A percentile compares a stretch with the other conserved stretches of the same genome.
These are phyloP conservation scores for Ophiocordyceps camponoti-floridani DNA, from an alignment of 2,329 filamentous ascomycete species.

Conservation along the genomic window DNA sequence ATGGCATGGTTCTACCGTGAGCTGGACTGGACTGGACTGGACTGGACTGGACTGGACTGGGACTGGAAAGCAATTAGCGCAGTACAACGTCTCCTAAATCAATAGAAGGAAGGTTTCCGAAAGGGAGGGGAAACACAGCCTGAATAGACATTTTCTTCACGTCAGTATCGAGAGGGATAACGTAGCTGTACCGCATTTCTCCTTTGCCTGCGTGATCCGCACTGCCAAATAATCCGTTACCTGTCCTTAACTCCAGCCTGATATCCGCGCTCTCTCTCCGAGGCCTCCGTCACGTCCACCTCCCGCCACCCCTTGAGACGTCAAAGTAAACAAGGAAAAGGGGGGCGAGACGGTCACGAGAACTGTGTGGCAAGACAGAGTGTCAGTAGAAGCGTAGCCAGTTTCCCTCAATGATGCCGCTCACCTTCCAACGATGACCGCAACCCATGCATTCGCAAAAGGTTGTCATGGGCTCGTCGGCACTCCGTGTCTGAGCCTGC, in stretches of 20 bases:
- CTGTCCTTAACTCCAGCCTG: neutral
- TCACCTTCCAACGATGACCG: constrained; percentile 55
- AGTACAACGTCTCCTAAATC: neutral
- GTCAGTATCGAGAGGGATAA: neutral
- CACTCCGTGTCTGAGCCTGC: constrained; percentile 86
- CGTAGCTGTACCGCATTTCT: neutral
- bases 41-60: too few species aligned
- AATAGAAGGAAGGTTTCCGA: neutral
- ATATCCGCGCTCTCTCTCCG: neutral
- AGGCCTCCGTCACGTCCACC: too few species aligned
- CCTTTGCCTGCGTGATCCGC: neutral
- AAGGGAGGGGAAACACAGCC: too few species aligned
- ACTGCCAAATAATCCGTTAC: neutral
- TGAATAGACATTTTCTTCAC: neutral
- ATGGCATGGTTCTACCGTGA: too few species aligned
- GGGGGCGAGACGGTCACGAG: constrained; percentile 6
- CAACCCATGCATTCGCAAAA: constrained; percentile 57
- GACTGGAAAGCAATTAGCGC: neutral
- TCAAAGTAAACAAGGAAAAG: neutral
- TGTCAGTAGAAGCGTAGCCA: neutral
- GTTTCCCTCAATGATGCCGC: neutral
- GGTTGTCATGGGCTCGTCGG: constrained; percentile 82
- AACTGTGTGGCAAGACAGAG: constrained; percentile 2
- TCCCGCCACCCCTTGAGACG: neutral
- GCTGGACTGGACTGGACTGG: neutral